phyloP scores from a whole-genome alignment of 2,329 filamentous ascomycete species.

The Penicillium decumbens region DNA sequence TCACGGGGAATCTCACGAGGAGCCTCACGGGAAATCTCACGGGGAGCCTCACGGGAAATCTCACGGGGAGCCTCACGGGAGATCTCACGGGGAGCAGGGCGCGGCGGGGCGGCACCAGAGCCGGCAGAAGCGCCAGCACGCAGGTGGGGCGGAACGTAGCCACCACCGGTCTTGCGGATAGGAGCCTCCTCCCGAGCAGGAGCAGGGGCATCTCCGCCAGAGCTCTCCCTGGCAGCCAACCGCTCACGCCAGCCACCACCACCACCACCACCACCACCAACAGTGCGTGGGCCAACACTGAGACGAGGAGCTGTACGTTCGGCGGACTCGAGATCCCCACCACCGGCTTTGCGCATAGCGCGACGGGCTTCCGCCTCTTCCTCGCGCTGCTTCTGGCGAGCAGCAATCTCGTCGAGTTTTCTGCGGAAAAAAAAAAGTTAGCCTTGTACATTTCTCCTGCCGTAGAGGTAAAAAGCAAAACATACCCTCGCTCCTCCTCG shows the following conservation, averaged over 20 bases:
- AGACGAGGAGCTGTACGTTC: slow-evolving; percentile 53
- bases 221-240: slow-evolving; percentile 48
- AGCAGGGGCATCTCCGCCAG: slow-evolving; percentile 20
- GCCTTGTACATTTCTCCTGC: slow-evolving; percentile 9
- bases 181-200: slow-evolving; percentile 25
- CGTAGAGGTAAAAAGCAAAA: slow-evolving; percentile 11
- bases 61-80: slow-evolving; percentile 22
- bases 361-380: slow-evolving; percentile 79
- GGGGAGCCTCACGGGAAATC: slow-evolving; percentile 15
- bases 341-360: slow-evolving; percentile 59
- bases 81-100: slow-evolving; percentile 24
- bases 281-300: slow-evolving; percentile 49
- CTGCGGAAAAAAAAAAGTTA: slow-evolving; percentile 41
- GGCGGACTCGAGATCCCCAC: slow-evolving; percentile 42
- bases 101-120: slow-evolving; percentile 27
- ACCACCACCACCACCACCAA: slow-evolving; percentile 37
- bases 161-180: slow-evolving; percentile 31
- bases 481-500: slow-evolving; percentile 57
- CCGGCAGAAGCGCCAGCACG: slow-evolving; percentile 29
- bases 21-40: too few relatives aligned
- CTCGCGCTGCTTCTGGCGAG: slow-evolving; percentile 71
- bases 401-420: slow-evolving; percentile 59
- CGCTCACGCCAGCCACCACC: slow-evolving; percentile 57
- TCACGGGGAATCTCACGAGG: too few relatives aligned
- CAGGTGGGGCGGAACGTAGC: slow-evolving; percentile 41